Evolutionary conservation across 345 rosid species (phyloP), one percentile per base, ranked within the genome.

Genomic region (Populus nigra): DNA sequence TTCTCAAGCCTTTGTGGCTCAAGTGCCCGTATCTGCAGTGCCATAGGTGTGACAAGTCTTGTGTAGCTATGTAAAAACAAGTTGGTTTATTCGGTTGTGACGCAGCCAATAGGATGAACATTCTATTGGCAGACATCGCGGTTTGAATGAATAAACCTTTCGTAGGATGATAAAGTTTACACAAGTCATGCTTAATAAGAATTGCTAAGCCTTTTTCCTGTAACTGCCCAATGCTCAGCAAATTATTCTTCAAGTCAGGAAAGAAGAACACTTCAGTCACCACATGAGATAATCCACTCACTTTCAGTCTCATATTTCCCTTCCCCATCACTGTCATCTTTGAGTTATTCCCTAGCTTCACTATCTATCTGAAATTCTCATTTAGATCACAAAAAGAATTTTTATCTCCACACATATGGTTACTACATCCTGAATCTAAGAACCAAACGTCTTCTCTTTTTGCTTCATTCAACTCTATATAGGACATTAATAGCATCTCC

Each of bases 21-120:
- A 69, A 23, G 43, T 77, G 73, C 12, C 74, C 69, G 27, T 41
- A 61, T 18, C 33, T 20, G 3, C 38, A 1, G 20, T 69, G 68
- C 79, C 59, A 77, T 23, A 77, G 57, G 5, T 41, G 18, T 22
- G 25, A 4, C 49, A 76, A 33, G 20, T 68, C n/a, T 50, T 49
- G 10, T 22, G 10, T 13, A 1, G 9, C 2, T 10, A 38, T 49
- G 22, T 67, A 10, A 2, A 61, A 18, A 29, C 71, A 43, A 12
- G 12, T 41, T 41, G 9, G 12, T 11, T 9, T 41, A 41, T 11
- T 9, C 12, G 0, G 45, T 41, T 41, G 0, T 41, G 45, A 41
- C 3, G 3, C 5, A 41, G 10, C 9, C 2, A 41, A 41, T 0
- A 41, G 11, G 12, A 41, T 41, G 2, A 41, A 41, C 9, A 41